These are phyloP conservation scores for Epichloe aotearoae DNA, from an alignment of 2,329 filamentous ascomycete species.

Conservation along the genomic window DNA sequence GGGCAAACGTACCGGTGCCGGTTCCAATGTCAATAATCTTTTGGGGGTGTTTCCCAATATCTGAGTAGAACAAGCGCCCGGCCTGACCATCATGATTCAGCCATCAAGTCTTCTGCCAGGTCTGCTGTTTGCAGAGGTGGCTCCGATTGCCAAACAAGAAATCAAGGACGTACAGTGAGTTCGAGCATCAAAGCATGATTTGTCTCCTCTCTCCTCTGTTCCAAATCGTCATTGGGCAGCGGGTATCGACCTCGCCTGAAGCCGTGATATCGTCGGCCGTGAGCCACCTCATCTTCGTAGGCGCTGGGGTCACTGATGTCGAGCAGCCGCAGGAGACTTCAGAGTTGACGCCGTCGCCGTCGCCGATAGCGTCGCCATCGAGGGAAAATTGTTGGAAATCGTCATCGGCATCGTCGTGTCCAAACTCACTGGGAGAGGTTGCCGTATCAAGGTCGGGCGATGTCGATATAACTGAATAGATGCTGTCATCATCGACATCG, in stretches of 20 bases:
- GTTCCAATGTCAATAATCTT: conserved; percentile 36
- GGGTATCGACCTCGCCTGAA: conserved; percentile 31
- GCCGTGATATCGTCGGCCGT: conserved; percentile 28
- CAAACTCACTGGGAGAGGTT: conserved; percentile 11
- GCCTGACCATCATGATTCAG: conserved; percentile 11
- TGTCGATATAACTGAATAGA: conserved; percentile 19
- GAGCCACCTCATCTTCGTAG: conserved; percentile 19
- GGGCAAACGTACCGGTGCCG: conserved; percentile 27
- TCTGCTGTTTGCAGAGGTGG: not conserved
- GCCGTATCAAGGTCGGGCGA: conserved; percentile 12
- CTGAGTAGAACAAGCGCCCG: conserved; percentile 26
- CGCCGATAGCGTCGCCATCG: conserved; percentile 9
- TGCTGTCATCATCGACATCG: conserved; percentile 12
- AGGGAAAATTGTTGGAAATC: conserved; percentile 16
- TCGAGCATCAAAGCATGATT: conserved; percentile 33
- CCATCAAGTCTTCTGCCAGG: not conserved
- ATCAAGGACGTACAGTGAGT: conserved; percentile 18
- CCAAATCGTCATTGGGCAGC: conserved; percentile 31
- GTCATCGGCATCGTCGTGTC: conserved; percentile 13
- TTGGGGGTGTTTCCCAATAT: conserved; percentile 25
- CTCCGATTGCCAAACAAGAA: not conserved
- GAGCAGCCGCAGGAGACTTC: conserved; percentile 17
- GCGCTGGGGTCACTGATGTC: conserved; percentile 20
- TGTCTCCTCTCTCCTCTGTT: conserved; percentile 32
- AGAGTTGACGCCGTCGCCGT: conserved; percentile 11